Conservation (phyloP, 306 rosid genomes). For the Vachellia collinsii region DNA sequence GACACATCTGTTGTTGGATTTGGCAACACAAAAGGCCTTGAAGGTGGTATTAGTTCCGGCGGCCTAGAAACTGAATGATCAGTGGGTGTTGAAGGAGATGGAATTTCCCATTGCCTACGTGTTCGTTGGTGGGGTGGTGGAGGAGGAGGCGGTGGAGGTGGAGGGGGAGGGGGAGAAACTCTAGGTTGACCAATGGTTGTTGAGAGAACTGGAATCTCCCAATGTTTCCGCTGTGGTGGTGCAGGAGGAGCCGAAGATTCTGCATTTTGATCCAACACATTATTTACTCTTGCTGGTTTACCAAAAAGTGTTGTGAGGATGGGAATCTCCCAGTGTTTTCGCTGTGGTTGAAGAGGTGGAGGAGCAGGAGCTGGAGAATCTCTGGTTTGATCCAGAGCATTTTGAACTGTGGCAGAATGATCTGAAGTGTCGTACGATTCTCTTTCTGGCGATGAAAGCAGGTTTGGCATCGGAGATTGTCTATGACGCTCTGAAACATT, state of each 20-base stretch:
- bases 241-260: constrained; percentile 27
- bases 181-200: constrained; percentile 15
- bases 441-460: constrained; percentile 50
- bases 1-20: constrained; percentile 45
- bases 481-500: constrained; percentile 44
- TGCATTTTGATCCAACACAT: constrained; percentile 31
- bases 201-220: constrained; percentile 41
- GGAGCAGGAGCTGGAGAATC: constrained; percentile 11
- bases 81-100: constrained; percentile 27
- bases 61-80: constrained; percentile 48
- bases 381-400: constrained; percentile 3
- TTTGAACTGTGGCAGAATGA: constrained; percentile 9
- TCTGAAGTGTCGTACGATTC: constrained; percentile 5
- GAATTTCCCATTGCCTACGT: constrained; percentile 46
- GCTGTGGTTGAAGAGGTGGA: constrained; percentile 23
- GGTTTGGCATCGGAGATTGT: constrained; percentile 40
- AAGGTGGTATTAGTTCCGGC: constrained; percentile 62
- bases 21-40: constrained; percentile 55
- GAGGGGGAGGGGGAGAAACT: constrained; percentile 15
- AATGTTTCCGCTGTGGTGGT: constrained; percentile 40
- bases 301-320: constrained; percentile 7
- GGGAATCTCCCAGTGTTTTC: constrained; percentile 46
- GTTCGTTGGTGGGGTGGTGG: constrained; percentile 26
- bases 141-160: not conserved
- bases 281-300: constrained; percentile 9